phyloP scores from a whole-genome alignment of 441 rosid genomes.

The Erodium trifolium region DNA sequence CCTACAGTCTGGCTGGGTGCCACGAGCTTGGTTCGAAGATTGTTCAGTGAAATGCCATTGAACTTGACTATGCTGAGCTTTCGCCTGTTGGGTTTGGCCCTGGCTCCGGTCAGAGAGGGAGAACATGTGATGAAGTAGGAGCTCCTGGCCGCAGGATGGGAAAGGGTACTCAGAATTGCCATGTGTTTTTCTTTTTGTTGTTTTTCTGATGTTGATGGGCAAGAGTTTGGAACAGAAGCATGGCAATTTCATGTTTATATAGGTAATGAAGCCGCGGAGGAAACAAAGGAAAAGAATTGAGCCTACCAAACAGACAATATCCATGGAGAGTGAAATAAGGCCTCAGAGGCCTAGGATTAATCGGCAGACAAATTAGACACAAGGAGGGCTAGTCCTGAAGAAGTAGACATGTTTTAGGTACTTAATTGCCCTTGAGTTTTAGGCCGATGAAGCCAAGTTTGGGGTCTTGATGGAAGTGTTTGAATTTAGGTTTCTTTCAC shows the following conservation, averaged over 20 bases:
- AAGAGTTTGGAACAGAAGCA: slow-evolving; percentile 10
- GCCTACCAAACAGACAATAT: neutral
- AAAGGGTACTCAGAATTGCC: slow-evolving; percentile 3
- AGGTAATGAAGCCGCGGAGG: neutral
- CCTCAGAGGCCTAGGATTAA: neutral
- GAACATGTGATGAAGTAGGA: slow-evolving; percentile 21
- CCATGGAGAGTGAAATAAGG: neutral
- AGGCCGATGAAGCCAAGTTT: slow-evolving; percentile 6
- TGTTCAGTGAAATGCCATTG: neutral
- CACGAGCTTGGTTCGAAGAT: neutral
- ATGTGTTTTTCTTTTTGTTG: neutral
- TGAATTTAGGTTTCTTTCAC: neutral
- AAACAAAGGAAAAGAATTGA: neutral
- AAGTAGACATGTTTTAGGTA: neutral
- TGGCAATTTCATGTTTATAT: neutral
- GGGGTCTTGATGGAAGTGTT: neutral
- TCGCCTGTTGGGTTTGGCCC: slow-evolving; percentile 9
- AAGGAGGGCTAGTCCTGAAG: neutral
- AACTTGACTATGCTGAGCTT: neutral
- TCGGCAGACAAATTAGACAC: neutral
- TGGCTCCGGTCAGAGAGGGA: slow-evolving; percentile 5
- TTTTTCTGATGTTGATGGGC: neutral
- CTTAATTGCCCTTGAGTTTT: neutral
- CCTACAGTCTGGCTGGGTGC: neutral
- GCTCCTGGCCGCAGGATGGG: neutral